Percentiles rank a stretch among this genome's conserved stretches.
Conservation (phyloP, 2,329 filamentous ascomycete genomes). For the Phialophora macrospora region DNA sequence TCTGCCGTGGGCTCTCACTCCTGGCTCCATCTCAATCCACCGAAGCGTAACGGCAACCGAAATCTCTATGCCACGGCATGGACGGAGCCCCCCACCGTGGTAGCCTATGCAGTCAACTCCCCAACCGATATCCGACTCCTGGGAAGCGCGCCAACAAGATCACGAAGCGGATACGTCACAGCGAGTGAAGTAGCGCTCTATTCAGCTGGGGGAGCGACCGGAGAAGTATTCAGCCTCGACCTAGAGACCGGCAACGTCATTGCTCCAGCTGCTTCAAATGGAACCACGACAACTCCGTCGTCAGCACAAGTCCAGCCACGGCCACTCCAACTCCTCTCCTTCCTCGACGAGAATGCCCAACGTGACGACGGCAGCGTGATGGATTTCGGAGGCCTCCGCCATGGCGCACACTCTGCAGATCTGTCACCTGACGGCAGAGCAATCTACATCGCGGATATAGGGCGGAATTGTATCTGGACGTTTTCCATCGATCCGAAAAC, state of each 20-base stretch:
- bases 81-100: slow-evolving; percentile 38
- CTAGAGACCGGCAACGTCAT: slow-evolving; percentile 31
- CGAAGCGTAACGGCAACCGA: slow-evolving; percentile 18
- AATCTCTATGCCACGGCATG: slow-evolving; percentile 40
- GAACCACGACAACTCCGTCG: slow-evolving; percentile 2
- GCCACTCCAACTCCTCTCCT: slow-evolving; percentile 36
- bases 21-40: slow-evolving; percentile 37
- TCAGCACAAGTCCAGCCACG: slow-evolving; percentile 20
- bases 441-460: slow-evolving; percentile 42
- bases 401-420: slow-evolving; percentile 41
- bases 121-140: slow-evolving; percentile 36
- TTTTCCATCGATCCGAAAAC: slow-evolving; percentile 30
- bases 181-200: slow-evolving; percentile 35
- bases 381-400: slow-evolving; percentile 40
- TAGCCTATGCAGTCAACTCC: slow-evolving; percentile 36
- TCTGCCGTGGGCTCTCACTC: slow-evolving; percentile 39
- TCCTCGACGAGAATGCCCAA: slow-evolving; percentile 32
- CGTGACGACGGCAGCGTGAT: slow-evolving; percentile 37
- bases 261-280: slow-evolving; percentile 3
- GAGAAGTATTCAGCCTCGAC: slow-evolving; percentile 39
- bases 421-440: slow-evolving; percentile 38
- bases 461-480: slow-evolving; percentile 40
- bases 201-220: slow-evolving; percentile 38
- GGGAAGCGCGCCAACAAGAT: slow-evolving; percentile 32
- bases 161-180: slow-evolving; percentile 39